Evolutionary conservation across 164 flowering plant genomes (phyloP), one percentile per base, ranked within the genome.

Genomic region (Pachysandra terminalis): DNA sequence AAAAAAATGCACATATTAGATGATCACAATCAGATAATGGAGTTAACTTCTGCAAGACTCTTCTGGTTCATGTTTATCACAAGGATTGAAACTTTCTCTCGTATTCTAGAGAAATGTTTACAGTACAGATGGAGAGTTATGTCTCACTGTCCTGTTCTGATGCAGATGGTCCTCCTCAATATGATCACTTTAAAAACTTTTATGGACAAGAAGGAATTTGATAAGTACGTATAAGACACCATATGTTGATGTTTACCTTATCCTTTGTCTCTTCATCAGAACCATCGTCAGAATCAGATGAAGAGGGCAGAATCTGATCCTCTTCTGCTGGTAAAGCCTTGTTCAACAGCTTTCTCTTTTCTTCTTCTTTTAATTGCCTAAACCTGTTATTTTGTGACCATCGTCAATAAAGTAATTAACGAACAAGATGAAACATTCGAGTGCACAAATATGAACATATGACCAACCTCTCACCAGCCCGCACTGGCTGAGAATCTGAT

Each of bases 401-500:
- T 22, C 0, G 19, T 61, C 28, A 67, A 41, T 41, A 26, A 25
- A 13, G 23, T 4, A 65, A 52, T 63, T 17, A 54, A 40, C 41
- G 14, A 63, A 19, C 27, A n/a, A 61, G 26, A 63, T 25, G 0
- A 21, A 49, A 53, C 51, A 21, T 25, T 4, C 21, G 53, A 19
- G 48, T 6, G 0, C 0, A 48, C n/a, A 65, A 64, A 16, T 35
- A 55, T 5, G 51, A 53, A 19, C 26, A 59, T 51, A 64, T 69
- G 6, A 75, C 84, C 59, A 66, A 95, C 98, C 94, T 95, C 28
- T 89, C 97, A 71, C 97, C 95, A 68, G 77, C 8, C 61, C 55
- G 77, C 19, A 16, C 78, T 63, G 92, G 80, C 75, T 84, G 87
- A 56, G 91, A 74, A 61, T 73, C 73, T 68, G 85, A 71, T 65